Evolutionary conservation across 176 grass and related monocot genomes (phyloP), one percentile per base, ranked within the genome.

Genomic region (Paspalum vaginatum): DNA sequence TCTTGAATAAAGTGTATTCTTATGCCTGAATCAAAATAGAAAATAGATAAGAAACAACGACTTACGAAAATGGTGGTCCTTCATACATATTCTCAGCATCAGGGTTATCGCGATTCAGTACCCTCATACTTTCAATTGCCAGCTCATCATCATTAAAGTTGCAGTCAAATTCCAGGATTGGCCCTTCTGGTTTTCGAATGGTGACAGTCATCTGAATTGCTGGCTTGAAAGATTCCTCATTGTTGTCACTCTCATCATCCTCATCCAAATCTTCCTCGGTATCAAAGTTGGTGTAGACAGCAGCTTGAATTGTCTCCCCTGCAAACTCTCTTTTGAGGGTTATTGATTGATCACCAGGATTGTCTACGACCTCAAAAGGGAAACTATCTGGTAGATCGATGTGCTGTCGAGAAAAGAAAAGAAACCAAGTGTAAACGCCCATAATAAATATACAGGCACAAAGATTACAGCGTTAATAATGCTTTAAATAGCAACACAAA

Each of bases 11-110:
- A 76, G 17, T 21, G 27, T 66, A 52, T 78, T 40, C 2, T 27
- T 10, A 87, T 80, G 50, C 48, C 5, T 61, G 49, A 86, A 75
- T 24, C 16, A 71, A 81, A 68, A 50, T 7, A 44, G 52, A 4
- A 61, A 48, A 17, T 69, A 65, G 20, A 63, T 18, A 88, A 51
- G 42, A 40, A 72, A 58, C 42, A 83, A 75, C 55, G 14, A 94
- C 95, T 92, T 94, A 98, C 95, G 80, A 81, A 83, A 98, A 94
- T 70, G 75, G 85, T 42, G 92, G 95, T 8, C 95, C 95, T 39
- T 83, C 73, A 11, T 98, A 98, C 13, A 69, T 45, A 92, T 88
- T 83, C 18, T 98, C 82, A 57, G 68, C 74, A 81, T 79, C 83
- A 61, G 12, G 78, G 64, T 79, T 80, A 53, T 88, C 87, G 11